Evolutionary conservation across 164 flowering plant species (phyloP), one percentile per base, ranked within the genome.

Genomic region (Liquidambar formosana): DNA sequence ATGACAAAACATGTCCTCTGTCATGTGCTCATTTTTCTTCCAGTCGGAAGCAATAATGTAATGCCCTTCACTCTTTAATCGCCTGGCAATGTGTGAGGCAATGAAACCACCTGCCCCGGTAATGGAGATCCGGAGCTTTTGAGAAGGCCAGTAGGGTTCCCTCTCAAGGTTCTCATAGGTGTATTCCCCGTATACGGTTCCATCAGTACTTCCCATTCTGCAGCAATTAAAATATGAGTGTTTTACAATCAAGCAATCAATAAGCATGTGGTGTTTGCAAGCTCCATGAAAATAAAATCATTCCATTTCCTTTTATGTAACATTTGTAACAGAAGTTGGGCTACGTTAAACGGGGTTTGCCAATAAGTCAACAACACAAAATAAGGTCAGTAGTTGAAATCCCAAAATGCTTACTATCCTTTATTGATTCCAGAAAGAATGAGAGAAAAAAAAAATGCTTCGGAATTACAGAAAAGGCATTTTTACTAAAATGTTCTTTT

Each of bases 11-110:
- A 95, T 95, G 59, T 93, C 99, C 67, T 91, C 97, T 0, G 90
- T 80, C 99, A 95, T 95, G 82, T 95, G 99, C 80, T 95, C 99
- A 58, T 95, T 95, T 83, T 90, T 95, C 92, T 95, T 95, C 99
- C 97, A 95, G 73, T 95, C 99, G 27, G 98, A 93, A 60, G 99
- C 99, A 71, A 95, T 91, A 61, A 95, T 84, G 82, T 93, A 95
- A 73, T 95, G 99, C 5, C 99, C 99, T 71, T 95, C 99, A 25
- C 81, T 83, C 86, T 93, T 95, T 85, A 95, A 72, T 47, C 97
- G 83, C 21, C 98, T 80, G 8, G 98, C 99, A 77, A 95, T 95
- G 83, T 95, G 99, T 3, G 99, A 95, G 14, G 97, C 99, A 65
- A 93, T 95, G 76, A 95, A 95, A 3, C 99, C 99, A 75, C 97